A percentile compares a stretch with the other conserved stretches of the same genome.
Evolutionary conservation across 495 filamentous ascomycete species (phyloP).

Genomic region (Poronia punctata): DNA sequence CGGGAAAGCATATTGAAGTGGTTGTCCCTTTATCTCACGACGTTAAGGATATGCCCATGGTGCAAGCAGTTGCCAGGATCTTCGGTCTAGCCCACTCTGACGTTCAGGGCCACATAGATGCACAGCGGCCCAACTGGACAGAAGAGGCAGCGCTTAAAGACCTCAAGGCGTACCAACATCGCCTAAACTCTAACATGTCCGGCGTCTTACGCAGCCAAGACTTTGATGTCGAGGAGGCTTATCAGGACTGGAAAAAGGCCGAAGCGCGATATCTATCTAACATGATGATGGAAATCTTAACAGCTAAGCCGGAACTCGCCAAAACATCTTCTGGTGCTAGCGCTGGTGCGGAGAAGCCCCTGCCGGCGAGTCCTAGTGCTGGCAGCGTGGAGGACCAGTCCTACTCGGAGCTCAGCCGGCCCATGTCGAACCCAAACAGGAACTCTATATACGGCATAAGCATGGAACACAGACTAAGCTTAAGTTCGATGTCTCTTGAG

Average conservation of each 20-base stretch:
- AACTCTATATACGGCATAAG: constrained; percentile 59
- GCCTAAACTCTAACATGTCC: constrained; percentile 67
- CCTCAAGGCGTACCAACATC: constrained; percentile 85
- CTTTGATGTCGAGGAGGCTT: constrained; percentile 87
- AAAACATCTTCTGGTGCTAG: constrained; percentile 40
- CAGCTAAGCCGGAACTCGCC: constrained; percentile 78
- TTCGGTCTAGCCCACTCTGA: constrained; percentile 71
- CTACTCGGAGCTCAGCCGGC: constrained; percentile 55
- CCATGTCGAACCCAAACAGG: constrained; percentile 30
- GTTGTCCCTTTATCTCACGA: constrained; percentile 77
- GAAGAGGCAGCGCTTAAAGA: constrained; percentile 86
- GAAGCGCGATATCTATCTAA: constrained; percentile 79
- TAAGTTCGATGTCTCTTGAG: constrained; percentile 61
- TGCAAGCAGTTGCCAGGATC: constrained; percentile 74
- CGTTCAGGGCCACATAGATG: constrained; percentile 80
- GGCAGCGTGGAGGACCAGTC: constrained; percentile 39
- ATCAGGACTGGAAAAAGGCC: constrained; percentile 79
- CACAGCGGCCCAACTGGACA: constrained; percentile 73
- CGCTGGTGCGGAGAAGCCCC: constrained; percentile 34
- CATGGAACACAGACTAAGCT: constrained; percentile 59
- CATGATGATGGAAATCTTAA: constrained; percentile 86
- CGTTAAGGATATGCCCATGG: constrained; percentile 94
- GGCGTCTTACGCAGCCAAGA: constrained; percentile 75
- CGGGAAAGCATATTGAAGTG: constrained; percentile 63
- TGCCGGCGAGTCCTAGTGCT: constrained; percentile 35